Base-by-base conservation (phyloP, 495 filamentous ascomycete genomes). In the Xylaria palmicola region DNA sequence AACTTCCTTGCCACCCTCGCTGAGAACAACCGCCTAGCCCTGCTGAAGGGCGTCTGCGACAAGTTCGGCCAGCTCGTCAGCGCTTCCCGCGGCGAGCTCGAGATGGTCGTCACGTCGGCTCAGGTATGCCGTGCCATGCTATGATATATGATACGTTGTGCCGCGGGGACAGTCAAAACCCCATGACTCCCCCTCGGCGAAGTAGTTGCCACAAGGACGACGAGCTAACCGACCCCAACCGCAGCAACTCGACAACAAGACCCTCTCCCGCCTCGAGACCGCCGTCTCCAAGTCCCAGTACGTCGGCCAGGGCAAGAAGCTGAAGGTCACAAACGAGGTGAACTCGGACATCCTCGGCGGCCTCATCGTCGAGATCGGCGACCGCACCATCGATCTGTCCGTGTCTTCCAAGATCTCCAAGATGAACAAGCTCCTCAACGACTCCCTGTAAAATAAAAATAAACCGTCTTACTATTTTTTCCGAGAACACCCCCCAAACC, bases 361-460 rank as follows among this genome's bases (percentile, higher is more conserved):
- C 20, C 88, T 98, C 52, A 77, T 98, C 63, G 94, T 98, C 69
- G 93, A 98, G 77, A 90, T 98, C 68, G 93, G 92, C 69, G 95
- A 97, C 83, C 89, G 95, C 69, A 98, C 94, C 72, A 94, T 98
- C 72, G 94, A 98, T 78, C 89, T 97, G 61, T 93, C 89, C 80
- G 91, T 98, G 67, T 94, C 94, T 13, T 81, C 90, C 72, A 94
- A 91, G 86, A 89, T 98, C 78, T 82, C 90, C 75, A 95, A 92
- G 85, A 89, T 98, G 87, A 98, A 98, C 90, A 98, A 98, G 88
- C 88, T 96, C 73, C 88, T 98, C 69, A 91, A 84, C 63, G 95
- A 98, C 81, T 84, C 89, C 74, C 79, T 98, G 88, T 98, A 92
- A 92, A 92, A 77, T 44, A 50, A 43, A 40, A 37, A 27, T 39